Percentiles rank a stretch among this genome's conserved stretches.
phyloP scores from a whole-genome alignment of 331 rosid genomes.

The Rosa hybrid region DNA sequence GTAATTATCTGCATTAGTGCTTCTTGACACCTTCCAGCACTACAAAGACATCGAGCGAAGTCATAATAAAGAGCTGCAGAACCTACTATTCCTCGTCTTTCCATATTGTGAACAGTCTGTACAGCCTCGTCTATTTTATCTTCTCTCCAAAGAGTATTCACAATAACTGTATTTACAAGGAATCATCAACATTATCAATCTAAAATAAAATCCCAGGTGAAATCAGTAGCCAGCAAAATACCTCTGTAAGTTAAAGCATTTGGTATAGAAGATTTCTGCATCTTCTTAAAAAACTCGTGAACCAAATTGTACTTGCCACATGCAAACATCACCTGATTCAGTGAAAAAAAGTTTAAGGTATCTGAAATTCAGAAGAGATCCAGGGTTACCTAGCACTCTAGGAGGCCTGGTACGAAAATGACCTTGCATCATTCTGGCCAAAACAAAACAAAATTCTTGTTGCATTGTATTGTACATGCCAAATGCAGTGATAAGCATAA shows the following conservation, averaged over 20 bases:
- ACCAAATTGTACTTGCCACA: conserved; percentile 93
- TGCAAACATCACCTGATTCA: conserved; percentile 83
- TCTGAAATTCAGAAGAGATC: conserved; percentile 11
- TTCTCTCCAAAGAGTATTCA: conserved; percentile 82
- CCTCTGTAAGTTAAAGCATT: conserved; percentile 90
- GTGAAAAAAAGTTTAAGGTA: conserved; percentile 12
- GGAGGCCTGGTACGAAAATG: not conserved
- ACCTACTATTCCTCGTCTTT: conserved; percentile 87
- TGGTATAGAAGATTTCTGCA: conserved; percentile 71
- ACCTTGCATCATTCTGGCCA: conserved; percentile 10
- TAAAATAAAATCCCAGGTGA: conserved; percentile 8
- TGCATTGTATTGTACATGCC: not conserved
- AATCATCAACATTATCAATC: conserved; percentile 30
- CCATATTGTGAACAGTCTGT: conserved; percentile 71
- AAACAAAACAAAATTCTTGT: not conserved
- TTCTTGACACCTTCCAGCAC: conserved; percentile 83
- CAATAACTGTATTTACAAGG: conserved; percentile 60
- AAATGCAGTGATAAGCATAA: not conserved
- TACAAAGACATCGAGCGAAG: conserved; percentile 92
- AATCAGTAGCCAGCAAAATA: conserved; percentile 33
- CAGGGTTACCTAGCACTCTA: conserved; percentile 1
- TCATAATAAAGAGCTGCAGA: conserved; percentile 96
- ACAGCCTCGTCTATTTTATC: conserved; percentile 83
- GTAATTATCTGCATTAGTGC: conserved; percentile 74
- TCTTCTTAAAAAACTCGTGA: conserved; percentile 87